Evolutionary conservation across 78 protist genomes (phyloP).

Genomic region (Emiliania huxleyi): DNA sequence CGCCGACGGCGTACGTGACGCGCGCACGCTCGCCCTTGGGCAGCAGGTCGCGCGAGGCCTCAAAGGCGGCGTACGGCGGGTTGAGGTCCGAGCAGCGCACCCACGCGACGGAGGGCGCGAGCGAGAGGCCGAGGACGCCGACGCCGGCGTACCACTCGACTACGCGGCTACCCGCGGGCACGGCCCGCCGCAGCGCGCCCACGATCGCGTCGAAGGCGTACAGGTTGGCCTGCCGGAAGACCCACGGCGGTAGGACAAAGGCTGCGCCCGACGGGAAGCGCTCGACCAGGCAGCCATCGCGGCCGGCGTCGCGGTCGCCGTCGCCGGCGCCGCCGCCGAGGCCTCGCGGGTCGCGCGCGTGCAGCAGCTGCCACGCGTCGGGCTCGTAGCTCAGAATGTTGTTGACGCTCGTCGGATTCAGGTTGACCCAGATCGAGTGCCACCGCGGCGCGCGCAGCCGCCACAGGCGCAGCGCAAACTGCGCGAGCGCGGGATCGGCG

Average conservation of each 20-base stretch:
- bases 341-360: too few relatives aligned
- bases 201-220: slow-evolving; percentile 11
- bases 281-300: neutral
- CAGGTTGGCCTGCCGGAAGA: slow-evolving; percentile 22
- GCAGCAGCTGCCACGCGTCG: neutral
- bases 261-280: neutral
- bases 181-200: neutral
- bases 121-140: neutral
- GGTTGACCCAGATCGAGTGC: slow-evolving; percentile 15
- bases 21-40: neutral
- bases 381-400: neutral
- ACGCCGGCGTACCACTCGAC: slow-evolving; percentile 19
- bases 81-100: slow-evolving; percentile 28
- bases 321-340: neutral
- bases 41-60: neutral
- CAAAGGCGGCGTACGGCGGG: neutral
- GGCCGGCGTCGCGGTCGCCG: neutral
- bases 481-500: neutral
- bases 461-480: neutral
- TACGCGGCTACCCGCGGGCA: neutral
- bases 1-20: neutral
- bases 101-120: neutral
- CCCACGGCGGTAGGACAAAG: neutral
- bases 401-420: neutral
- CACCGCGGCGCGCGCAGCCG: neutral